A percentile compares a stretch with the other conserved stretches of the same genome.
These are phyloP conservation scores for Fusarium sp. DNA, from an alignment of 2,329 filamentous ascomycete species.

Conservation along the genomic window DNA sequence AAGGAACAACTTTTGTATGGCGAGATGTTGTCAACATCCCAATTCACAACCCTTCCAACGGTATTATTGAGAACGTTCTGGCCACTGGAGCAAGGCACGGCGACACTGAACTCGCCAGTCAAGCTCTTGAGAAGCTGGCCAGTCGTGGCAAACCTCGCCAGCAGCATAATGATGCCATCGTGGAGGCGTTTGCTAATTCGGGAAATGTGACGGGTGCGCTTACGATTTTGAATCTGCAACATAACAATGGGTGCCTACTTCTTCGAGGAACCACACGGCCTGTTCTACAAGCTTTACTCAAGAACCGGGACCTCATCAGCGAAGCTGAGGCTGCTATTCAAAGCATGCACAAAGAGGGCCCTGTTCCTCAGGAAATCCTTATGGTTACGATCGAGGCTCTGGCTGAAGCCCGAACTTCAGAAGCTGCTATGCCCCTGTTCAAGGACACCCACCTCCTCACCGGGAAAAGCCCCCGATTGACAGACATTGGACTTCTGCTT, in stretches of 20 bases:
- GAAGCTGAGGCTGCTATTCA: constrained; percentile 69
- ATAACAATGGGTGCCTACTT: constrained; percentile 61
- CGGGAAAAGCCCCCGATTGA: constrained; percentile 42
- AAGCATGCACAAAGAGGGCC: constrained; percentile 55
- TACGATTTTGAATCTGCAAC: constrained; percentile 79
- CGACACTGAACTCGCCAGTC: constrained; percentile 75
- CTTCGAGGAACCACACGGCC: constrained; percentile 72
- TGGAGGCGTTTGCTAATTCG: constrained; percentile 73
- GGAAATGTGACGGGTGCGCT: constrained; percentile 75
- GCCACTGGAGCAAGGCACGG: constrained; percentile 76
- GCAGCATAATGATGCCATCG: constrained; percentile 83
- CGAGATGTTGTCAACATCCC: constrained; percentile 65
- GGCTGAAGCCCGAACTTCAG: constrained; percentile 46
- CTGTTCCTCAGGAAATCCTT: constrained; percentile 54
- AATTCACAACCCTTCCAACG: constrained; percentile 63
- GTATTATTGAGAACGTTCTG: constrained; percentile 75
- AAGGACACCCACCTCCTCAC: constrained; percentile 46
- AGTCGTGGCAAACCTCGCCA: constrained; percentile 62
- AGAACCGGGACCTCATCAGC: constrained; percentile 58
- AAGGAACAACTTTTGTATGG: constrained; percentile 79
- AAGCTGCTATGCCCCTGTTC: constrained; percentile 51
- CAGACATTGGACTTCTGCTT: constrained; percentile 49
- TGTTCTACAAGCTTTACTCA: constrained; percentile 68
- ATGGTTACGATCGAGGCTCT: constrained; percentile 52
- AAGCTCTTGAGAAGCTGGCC: constrained; percentile 68